Percentiles rank a stretch among this genome's conserved stretches.
Conservation (phyloP, 2,329 filamentous ascomycete genomes). For the Cyphellophora europaea region DNA sequence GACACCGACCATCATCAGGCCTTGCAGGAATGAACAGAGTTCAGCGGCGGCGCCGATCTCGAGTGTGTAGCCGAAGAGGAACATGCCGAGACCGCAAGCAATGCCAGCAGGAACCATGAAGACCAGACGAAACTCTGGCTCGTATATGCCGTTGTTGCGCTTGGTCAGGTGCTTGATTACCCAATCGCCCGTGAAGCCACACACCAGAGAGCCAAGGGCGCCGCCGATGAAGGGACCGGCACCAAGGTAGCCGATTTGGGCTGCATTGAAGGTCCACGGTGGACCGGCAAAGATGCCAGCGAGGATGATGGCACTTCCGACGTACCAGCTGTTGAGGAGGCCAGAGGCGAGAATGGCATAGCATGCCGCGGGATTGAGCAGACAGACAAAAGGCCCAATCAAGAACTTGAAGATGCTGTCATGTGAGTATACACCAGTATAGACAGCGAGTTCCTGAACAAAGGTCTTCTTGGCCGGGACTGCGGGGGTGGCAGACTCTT, state of each 20-base stretch:
- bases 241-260: slow-evolving; percentile 22
- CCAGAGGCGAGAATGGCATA: slow-evolving; percentile 29
- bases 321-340: slow-evolving; percentile 27
- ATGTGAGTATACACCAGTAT: slow-evolving; percentile 10
- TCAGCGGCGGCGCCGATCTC: slow-evolving; percentile 11
- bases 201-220: slow-evolving; percentile 28
- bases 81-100: slow-evolving; percentile 20
- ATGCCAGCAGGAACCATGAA: slow-evolving; percentile 17
- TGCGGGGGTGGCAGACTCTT: no score
- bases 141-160: slow-evolving; percentile 34
- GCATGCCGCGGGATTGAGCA: slow-evolving; percentile 21
- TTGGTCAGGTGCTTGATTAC: slow-evolving; percentile 29
- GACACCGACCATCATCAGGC: slow-evolving; percentile 21
- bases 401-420: slow-evolving; percentile 10
- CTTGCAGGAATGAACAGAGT: slow-evolving; percentile 22
- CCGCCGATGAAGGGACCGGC: slow-evolving; percentile 29
- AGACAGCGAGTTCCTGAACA: slow-evolving; percentile 30
- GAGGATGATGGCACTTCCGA: slow-evolving; percentile 22
- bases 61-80: slow-evolving; percentile 20
- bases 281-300: slow-evolving; percentile 24
- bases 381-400: slow-evolving; percentile 18
- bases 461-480: slow-evolving; percentile 33
- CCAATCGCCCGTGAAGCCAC: slow-evolving; percentile 29
- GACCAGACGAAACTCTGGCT: slow-evolving; percentile 22
- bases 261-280: slow-evolving; percentile 22